Percentiles rank a stretch among this genome's conserved stretches.
These are phyloP conservation scores for Acanthamoeba rhysodes DNA, from an alignment of 208 protist species.

Conservation along the genomic window DNA sequence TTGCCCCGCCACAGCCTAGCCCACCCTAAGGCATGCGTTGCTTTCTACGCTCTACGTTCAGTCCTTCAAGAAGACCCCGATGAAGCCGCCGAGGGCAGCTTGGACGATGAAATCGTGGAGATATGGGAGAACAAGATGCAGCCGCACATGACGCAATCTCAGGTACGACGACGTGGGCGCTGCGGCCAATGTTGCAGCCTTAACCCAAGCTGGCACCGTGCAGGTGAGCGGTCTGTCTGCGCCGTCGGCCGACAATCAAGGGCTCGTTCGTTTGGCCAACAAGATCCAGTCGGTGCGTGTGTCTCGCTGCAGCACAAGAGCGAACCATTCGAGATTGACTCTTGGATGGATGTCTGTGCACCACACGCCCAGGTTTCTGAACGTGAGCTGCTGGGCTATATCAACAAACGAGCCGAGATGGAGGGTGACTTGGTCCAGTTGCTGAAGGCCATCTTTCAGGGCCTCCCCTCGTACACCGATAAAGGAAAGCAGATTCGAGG, in stretches of 20 bases:
- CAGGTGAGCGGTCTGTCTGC: background rate
- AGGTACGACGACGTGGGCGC: background rate
- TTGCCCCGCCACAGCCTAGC: background rate
- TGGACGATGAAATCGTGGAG: constrained; percentile 72
- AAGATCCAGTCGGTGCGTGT: constrained; percentile 30
- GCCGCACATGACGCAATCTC: background rate
- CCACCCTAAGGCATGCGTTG: background rate
- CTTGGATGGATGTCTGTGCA: background rate
- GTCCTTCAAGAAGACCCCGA: constrained; percentile 50
- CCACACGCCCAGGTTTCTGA: background rate
- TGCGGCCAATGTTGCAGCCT: background rate
- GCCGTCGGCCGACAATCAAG: constrained; percentile 21
- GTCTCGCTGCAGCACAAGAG: background rate
- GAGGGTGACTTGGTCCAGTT: constrained; percentile 49
- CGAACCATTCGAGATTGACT: background rate
- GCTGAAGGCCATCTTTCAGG: constrained; percentile 40
- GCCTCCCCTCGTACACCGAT: constrained; percentile 16
- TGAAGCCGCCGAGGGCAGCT: background rate
- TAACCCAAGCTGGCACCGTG: background rate
- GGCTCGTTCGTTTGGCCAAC: constrained; percentile 28
- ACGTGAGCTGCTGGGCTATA: constrained; percentile 20
- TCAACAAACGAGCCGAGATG: constrained; percentile 38
- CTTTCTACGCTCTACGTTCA: background rate
- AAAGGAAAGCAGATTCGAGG: background rate
- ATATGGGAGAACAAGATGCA: constrained; percentile 69